These are phyloP conservation scores for Kernera saxatilis DNA, from an alignment of 345 rosid genomes.

Conservation along the genomic window DNA sequence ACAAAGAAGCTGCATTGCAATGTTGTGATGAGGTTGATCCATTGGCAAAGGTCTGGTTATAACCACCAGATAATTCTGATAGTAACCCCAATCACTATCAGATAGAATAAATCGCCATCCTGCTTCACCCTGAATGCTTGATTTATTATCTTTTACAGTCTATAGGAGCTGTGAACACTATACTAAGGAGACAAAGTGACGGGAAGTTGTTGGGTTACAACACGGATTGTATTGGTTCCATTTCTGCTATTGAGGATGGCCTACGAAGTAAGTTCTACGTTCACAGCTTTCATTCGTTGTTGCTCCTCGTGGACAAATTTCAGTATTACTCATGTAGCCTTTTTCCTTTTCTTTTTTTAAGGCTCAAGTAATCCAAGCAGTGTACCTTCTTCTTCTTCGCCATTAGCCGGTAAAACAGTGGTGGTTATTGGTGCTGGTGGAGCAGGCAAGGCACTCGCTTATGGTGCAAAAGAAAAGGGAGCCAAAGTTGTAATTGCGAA, in stretches of 20 bases:
- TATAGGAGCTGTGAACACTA: slow-evolving; percentile 94
- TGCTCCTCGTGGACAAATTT: slow-evolving; percentile 4
- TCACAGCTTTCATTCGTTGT: not conserved
- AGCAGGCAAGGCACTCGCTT: slow-evolving; percentile 95
- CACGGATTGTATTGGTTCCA: slow-evolving; percentile 88
- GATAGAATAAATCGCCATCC: not conserved
- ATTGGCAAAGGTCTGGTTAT: slow-evolving; percentile 67
- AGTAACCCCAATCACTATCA: not conserved
- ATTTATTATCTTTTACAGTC: slow-evolving; percentile 45
- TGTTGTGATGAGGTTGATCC: slow-evolving; percentile 90
- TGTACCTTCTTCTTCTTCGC: slow-evolving; percentile 45
- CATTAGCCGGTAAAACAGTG: slow-evolving; percentile 73
- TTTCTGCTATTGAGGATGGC: slow-evolving; percentile 95
- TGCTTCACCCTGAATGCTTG: slow-evolving; percentile 12
- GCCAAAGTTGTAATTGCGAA: slow-evolving; percentile 83
- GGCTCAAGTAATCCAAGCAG: slow-evolving; percentile 34
- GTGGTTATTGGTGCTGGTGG: slow-evolving; percentile 97
- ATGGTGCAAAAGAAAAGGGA: slow-evolving; percentile 89
- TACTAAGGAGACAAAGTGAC: slow-evolving; percentile 66
- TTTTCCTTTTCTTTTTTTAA: slow-evolving; percentile 27
- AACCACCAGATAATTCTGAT: not conserved
- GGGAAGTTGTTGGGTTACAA: slow-evolving; percentile 80
- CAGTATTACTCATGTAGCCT: not conserved
- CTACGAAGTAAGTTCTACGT: slow-evolving; percentile 50
- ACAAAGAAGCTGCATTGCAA: slow-evolving; percentile 76